Percentiles rank a stretch among this genome's conserved stretches.
These are phyloP conservation scores for Fusarium sp. DNA, from an alignment of 2,329 filamentous ascomycete genomes.

Conservation along the genomic window DNA sequence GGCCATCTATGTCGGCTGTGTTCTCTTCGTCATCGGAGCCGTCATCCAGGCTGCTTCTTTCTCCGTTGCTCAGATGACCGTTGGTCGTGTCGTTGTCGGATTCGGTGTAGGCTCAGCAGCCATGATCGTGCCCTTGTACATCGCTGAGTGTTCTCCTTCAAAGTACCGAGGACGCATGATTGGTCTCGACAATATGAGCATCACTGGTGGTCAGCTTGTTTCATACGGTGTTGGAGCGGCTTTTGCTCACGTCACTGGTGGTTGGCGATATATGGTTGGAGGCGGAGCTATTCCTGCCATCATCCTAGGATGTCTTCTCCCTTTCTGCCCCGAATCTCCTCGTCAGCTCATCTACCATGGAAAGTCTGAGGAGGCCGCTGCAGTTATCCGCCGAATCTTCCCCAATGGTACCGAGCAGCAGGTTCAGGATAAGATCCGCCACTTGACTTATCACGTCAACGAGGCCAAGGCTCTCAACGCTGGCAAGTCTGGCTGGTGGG, in stretches of 20 bases:
- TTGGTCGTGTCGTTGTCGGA: conserved; percentile 59
- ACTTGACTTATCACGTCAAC: conserved; percentile 55
- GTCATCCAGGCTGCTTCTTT: conserved; percentile 48
- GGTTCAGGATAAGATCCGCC: conserved; percentile 58
- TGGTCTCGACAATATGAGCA: conserved; percentile 61
- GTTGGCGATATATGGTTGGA: conserved; percentile 65
- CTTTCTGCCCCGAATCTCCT: conserved; percentile 62
- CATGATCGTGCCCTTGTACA: conserved; percentile 62
- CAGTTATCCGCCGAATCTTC: conserved; percentile 56
- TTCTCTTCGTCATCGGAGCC: conserved; percentile 45
- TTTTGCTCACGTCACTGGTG: conserved; percentile 55
- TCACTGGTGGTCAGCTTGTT: conserved; percentile 58
- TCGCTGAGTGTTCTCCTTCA: conserved; percentile 63
- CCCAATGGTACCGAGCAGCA: conserved; percentile 57
- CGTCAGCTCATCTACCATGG: conserved; percentile 60
- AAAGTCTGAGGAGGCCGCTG: conserved; percentile 55
- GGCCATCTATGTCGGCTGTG: conserved; percentile 47
- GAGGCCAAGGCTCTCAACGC: conserved; percentile 55
- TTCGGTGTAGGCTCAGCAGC: conserved; percentile 62
- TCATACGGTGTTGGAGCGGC: conserved; percentile 57
- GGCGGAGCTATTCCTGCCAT: conserved; percentile 61
- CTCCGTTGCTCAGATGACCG: conserved; percentile 46
- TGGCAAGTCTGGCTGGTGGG: conserved; percentile 56
- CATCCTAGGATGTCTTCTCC: conserved; percentile 56
- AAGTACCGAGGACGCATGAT: conserved; percentile 63